A percentile compares a stretch with the other conserved stretches of the same genome.
phyloP scores from a whole-genome alignment of 208 protist genomes.

The Acanthamoeba royreba region DNA sequence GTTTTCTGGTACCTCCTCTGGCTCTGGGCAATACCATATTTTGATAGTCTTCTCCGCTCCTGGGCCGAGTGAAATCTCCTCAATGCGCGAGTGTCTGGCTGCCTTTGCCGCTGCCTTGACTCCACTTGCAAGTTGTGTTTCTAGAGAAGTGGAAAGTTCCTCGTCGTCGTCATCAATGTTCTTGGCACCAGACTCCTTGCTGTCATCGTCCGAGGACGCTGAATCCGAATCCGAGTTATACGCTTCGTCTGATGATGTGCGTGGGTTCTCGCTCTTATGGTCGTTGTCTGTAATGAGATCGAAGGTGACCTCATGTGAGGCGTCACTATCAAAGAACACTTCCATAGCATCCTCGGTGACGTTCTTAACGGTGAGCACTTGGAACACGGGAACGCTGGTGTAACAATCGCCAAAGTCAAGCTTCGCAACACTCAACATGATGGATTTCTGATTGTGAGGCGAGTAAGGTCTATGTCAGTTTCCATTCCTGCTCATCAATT shows the following conservation, averaged over 20 bases:
- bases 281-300: conserved; percentile 50
- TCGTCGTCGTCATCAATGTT: neutral
- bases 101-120: neutral
- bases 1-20: conserved; percentile 34
- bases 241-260: no score
- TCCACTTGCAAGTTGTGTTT: no score
- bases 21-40: conserved; percentile 52
- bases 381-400: conserved; percentile 37
- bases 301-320: conserved; percentile 54
- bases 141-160: neutral
- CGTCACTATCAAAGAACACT: conserved; percentile 56
- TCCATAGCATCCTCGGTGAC: conserved; percentile 64
- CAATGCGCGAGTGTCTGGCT: conserved; percentile 41
- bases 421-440: conserved; percentile 49
- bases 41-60: conserved; percentile 58
- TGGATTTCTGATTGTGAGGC: conserved; percentile 45
- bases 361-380: conserved; percentile 61
- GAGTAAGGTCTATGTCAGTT: neutral
- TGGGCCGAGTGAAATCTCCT: conserved; percentile 60
- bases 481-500: neutral
- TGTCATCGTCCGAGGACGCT: neutral
- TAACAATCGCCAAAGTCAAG: conserved; percentile 73
- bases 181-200: neutral
- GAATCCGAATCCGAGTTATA: no score
- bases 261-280: neutral